phyloP scores from a whole-genome alignment of 2,329 filamentous ascomycete species.

The Calonectria crousiana region DNA sequence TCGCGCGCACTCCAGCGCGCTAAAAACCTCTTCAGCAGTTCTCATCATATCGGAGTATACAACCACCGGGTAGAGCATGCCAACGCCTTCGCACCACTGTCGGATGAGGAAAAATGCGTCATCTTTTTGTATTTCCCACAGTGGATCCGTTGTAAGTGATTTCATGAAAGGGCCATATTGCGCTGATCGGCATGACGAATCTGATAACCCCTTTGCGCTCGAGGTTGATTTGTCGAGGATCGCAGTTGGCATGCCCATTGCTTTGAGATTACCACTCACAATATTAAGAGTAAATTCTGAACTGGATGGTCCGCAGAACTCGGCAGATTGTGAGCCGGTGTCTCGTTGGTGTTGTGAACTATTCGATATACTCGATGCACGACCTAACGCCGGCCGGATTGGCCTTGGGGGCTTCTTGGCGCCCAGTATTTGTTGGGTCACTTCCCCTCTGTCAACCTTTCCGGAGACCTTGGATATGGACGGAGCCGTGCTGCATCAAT shows the following conservation, averaged over 20 bases:
- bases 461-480: background rate
- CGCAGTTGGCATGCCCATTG: slow-evolving; percentile 21
- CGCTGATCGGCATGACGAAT: background rate
- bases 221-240: slow-evolving; percentile 14
- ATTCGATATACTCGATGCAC: background rate
- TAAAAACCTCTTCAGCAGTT: background rate
- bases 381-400: background rate
- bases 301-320: slow-evolving; percentile 20
- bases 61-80: slow-evolving; percentile 10
- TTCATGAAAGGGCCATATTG: slow-evolving; percentile 21
- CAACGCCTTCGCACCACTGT: slow-evolving; percentile 13
- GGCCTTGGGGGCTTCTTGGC: background rate
- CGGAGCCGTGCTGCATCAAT: background rate
- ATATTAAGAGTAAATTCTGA: slow-evolving; percentile 21
- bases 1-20: background rate
- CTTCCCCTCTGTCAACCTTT: background rate
- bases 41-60: background rate
- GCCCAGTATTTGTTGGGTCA: background rate
- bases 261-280: slow-evolving; percentile 21
- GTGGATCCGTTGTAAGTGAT: slow-evolving; percentile 3
- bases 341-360: background rate
- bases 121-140: slow-evolving; percentile 12
- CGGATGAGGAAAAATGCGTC: background rate
- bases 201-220: background rate
- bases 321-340: background rate